phyloP scores from a whole-genome alignment of 768 basidiomycete genomes.

The Strobilomyces echinocephalus region DNA sequence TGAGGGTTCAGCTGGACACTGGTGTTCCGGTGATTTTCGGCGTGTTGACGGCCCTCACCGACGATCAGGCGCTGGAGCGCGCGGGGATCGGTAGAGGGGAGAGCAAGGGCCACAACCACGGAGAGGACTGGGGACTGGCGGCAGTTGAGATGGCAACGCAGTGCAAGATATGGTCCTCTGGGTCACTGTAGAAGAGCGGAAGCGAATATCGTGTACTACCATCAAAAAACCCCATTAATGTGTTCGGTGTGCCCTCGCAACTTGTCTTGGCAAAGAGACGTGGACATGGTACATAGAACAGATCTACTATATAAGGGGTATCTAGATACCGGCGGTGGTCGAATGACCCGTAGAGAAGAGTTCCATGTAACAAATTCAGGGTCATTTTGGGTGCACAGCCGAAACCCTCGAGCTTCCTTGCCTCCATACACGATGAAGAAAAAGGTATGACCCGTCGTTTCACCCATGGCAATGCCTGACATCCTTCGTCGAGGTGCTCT shows the following conservation, averaged over 20 bases:
- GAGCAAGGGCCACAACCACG: slow-evolving; percentile 90
- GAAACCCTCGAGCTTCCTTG: too few species aligned
- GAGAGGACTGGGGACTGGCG: slow-evolving; percentile 95
- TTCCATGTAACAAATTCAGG: too few species aligned
- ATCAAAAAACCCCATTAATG: too few species aligned
- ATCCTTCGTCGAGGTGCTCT: slow-evolving; percentile 61
- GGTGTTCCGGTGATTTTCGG: slow-evolving; percentile 96
- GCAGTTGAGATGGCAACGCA: slow-evolving; percentile 90
- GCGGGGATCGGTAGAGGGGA: slow-evolving; percentile 77
- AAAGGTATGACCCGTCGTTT: neutral
- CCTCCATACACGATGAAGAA: too few species aligned
- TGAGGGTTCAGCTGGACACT: slow-evolving; percentile 91
- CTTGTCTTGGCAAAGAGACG: too few species aligned
- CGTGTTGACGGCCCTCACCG: slow-evolving; percentile 85
- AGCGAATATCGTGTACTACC: neutral
- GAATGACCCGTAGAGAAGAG: too few species aligned
- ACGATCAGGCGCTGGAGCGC: slow-evolving; percentile 91
- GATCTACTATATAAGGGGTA: too few species aligned
- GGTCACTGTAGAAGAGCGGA: slow-evolving; percentile 44
- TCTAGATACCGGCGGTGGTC: too few species aligned
- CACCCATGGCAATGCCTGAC: neutral
- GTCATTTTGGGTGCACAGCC: too few species aligned
- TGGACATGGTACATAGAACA: too few species aligned
- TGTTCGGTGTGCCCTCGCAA: too few species aligned
- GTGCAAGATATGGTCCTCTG: slow-evolving; percentile 61